phyloP scores from a whole-genome alignment of 164 flowering plant species.

The Cinnamomum micranthum region DNA sequence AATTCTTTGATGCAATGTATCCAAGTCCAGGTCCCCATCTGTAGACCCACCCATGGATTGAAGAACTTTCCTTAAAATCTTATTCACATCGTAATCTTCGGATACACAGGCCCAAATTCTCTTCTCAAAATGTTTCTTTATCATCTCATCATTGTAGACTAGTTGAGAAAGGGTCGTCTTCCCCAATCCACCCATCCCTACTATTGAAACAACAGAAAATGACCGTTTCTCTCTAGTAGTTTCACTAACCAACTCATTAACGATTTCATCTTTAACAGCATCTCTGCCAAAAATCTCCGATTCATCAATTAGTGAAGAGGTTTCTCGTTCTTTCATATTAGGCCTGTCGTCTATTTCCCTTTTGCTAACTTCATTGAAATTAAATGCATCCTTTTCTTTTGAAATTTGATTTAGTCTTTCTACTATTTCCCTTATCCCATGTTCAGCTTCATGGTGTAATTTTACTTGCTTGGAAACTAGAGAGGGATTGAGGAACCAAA shows the following conservation, averaged over 20 bases:
- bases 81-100: constrained; percentile 3
- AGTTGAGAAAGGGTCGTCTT: constrained; percentile 14
- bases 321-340: background rate
- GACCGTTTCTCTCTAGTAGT: background rate
- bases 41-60: background rate
- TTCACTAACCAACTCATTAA: constrained; percentile 8
- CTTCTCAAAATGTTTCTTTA: constrained; percentile 3
- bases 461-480: background rate
- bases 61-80: background rate
- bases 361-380: background rate
- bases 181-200: constrained; percentile 21
- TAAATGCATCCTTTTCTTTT: constrained; percentile 1
- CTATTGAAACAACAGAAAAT: constrained; percentile 8
- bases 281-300: constrained; percentile 2
- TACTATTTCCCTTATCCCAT: constrained; percentile 3
- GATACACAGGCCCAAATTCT: constrained; percentile 17
- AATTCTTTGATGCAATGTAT: background rate
- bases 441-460: background rate
- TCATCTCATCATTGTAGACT: constrained; percentile 10
- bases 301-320: background rate
- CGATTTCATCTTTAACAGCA: background rate
- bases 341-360: too few relatives aligned
- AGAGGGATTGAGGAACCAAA: too few relatives aligned
- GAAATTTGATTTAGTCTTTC: background rate
- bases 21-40: background rate